phyloP scores from a whole-genome alignment of 2,329 filamentous ascomycete genomes.

The Fusarium sp. region DNA sequence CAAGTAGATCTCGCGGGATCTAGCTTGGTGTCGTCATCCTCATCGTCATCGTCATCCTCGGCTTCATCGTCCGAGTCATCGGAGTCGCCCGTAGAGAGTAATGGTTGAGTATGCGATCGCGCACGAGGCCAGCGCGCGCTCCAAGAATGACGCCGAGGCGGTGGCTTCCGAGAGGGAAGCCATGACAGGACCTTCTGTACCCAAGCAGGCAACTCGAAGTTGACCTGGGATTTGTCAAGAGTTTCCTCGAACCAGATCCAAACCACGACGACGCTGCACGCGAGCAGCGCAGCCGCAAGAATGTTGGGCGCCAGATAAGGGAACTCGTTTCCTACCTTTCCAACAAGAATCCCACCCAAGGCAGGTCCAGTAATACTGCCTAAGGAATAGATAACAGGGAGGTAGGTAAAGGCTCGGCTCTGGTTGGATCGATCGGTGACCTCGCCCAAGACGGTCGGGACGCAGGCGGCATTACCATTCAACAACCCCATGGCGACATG shows the following conservation, averaged over 20 bases:
- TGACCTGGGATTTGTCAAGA: slow-evolving; percentile 47
- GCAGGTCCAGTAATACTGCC: slow-evolving; percentile 94
- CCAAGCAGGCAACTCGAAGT: slow-evolving; percentile 48
- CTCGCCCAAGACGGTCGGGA: slow-evolving; percentile 93
- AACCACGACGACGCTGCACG: slow-evolving; percentile 77
- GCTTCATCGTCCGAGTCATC: slow-evolving; percentile 40
- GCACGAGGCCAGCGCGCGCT: slow-evolving; percentile 52
- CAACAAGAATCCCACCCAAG: slow-evolving; percentile 86
- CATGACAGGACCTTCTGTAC: slow-evolving; percentile 45
- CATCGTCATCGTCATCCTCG: slow-evolving; percentile 39
- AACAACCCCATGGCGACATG: slow-evolving; percentile 92
- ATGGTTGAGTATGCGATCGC: slow-evolving; percentile 40
- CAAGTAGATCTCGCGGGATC: slow-evolving; percentile 49
- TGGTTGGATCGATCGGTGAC: slow-evolving; percentile 96
- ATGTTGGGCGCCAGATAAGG: slow-evolving; percentile 91
- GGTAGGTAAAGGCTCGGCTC: slow-evolving; percentile 90
- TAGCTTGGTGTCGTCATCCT: slow-evolving; percentile 30
- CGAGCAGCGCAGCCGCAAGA: slow-evolving; percentile 76
- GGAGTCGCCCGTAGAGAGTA: slow-evolving; percentile 40
- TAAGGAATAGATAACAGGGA: slow-evolving; percentile 95
- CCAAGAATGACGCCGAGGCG: slow-evolving; percentile 49
- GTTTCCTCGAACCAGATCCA: slow-evolving; percentile 90
- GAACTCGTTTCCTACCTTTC: slow-evolving; percentile 69
- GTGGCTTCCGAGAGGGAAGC: slow-evolving; percentile 32
- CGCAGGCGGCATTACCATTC: slow-evolving; percentile 94